Conservation (phyloP, 2,329 filamentous ascomycete species). For the Colletotrichum graminicola region DNA sequence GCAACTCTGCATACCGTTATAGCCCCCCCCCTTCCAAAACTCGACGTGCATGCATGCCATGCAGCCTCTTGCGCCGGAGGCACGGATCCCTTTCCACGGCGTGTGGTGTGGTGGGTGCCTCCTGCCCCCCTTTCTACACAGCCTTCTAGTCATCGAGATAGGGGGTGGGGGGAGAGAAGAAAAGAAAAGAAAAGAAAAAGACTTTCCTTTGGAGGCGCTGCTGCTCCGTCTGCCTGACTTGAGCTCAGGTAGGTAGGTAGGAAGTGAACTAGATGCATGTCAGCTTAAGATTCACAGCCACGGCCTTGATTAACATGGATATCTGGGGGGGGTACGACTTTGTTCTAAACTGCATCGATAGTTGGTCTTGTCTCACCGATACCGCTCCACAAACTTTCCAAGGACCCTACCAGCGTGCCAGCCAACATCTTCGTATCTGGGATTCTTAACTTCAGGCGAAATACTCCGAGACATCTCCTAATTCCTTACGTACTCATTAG, state of each 20-base stretch:
- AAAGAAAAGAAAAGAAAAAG: background rate
- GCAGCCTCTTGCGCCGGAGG: conserved; percentile 23
- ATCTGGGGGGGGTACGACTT: background rate
- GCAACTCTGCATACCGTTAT: no score
- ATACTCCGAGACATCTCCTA: background rate
- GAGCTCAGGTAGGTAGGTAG: no score
- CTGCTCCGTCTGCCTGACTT: background rate
- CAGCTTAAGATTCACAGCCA: background rate
- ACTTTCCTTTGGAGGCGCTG: background rate
- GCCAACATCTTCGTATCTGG: background rate
- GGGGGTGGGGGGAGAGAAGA: background rate
- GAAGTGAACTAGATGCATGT: background rate
- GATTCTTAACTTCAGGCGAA: background rate
- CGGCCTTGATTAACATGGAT: no score
- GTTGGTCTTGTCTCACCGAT: background rate
- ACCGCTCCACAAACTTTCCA: background rate
- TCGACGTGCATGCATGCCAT: conserved; percentile 22
- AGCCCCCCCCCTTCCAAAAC: background rate
- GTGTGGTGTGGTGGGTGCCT: background rate
- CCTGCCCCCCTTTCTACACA: background rate
- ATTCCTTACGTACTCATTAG: background rate
- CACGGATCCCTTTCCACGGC: conserved; percentile 36
- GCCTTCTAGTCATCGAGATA: background rate
- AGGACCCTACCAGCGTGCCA: background rate
- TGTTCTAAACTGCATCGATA: background rate